These are phyloP conservation scores for Cercophora samala DNA, from an alignment of 495 filamentous ascomycete species.

Conservation along the genomic window DNA sequence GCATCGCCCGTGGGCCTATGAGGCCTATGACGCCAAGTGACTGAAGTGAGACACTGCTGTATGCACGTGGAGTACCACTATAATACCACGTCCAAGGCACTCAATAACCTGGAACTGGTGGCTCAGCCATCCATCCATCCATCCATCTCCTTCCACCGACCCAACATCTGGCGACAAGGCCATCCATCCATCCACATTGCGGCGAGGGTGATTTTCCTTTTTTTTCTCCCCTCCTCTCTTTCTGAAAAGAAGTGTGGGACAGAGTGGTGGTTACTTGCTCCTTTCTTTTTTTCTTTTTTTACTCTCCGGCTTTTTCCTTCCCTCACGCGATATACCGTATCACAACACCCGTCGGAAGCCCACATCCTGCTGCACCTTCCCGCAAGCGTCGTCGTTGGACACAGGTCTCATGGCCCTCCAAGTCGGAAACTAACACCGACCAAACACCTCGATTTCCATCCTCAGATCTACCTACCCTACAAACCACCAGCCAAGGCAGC, in stretches of 20 bases:
- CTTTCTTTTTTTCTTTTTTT: constrained; percentile 5
- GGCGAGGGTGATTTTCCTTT: not conserved
- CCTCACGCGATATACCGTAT: not conserved
- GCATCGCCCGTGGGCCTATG: constrained; percentile 5
- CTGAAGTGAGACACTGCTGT: constrained; percentile 17
- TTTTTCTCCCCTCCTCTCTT: not conserved
- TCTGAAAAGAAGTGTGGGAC: not conserved
- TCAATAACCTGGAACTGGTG: not conserved
- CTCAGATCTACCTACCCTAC: not conserved
- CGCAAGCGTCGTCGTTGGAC: too few relatives aligned
- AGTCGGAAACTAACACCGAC: not conserved
- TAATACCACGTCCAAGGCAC: not conserved
- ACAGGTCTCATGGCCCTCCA: not conserved
- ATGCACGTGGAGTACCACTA: constrained; percentile 13
- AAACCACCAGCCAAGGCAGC: not conserved
- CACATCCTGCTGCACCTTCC: not conserved
- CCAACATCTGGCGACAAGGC: not conserved
- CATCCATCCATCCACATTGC: not conserved
- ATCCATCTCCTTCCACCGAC: not conserved
- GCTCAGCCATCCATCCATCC: constrained; percentile 8
- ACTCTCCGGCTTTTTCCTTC: constrained; percentile 5
- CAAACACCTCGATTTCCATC: not conserved
- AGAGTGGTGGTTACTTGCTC: not conserved
- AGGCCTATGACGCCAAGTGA: constrained; percentile 14
- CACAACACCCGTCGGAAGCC: not conserved